Evolutionary conservation across 495 filamentous ascomycete genomes (phyloP).

Genomic region (Aspergillus saccharolyticus): DNA sequence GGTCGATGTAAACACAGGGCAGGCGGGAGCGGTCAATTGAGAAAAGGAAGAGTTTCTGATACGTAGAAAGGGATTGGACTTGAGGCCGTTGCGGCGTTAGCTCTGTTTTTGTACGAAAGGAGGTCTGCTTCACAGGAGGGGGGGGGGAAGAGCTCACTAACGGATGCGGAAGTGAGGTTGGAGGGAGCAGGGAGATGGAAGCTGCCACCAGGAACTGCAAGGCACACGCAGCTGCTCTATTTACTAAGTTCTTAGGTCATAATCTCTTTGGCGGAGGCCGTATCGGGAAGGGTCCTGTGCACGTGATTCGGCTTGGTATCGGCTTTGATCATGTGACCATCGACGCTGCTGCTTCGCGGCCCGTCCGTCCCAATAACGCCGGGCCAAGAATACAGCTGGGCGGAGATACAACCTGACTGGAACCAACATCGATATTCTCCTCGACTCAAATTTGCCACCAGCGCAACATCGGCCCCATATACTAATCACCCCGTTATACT

Average conservation of each 20-base stretch:
- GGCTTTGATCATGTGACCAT: conserved; percentile 2
- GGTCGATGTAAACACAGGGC: background rate
- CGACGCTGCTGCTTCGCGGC: background rate
- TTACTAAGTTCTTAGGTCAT: too few species aligned
- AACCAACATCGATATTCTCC: background rate
- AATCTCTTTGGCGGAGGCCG: too few species aligned
- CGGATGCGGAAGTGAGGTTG: conserved; percentile 26
- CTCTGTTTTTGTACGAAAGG: background rate
- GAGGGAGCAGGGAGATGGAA: background rate
- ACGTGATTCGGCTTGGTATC: conserved; percentile 9
- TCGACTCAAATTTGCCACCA: background rate
- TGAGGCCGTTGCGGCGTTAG: background rate
- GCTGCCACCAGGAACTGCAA: too few species aligned
- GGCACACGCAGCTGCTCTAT: too few species aligned
- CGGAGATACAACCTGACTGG: background rate
- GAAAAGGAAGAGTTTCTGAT: background rate
- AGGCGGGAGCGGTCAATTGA: background rate
- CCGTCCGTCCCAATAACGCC: conserved; percentile 1
- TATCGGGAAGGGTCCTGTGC: conserved; percentile 16
- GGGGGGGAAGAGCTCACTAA: conserved; percentile 17
- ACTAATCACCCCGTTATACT: background rate
- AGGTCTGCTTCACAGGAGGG: conserved; percentile 15
- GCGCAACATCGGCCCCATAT: conserved; percentile 11
- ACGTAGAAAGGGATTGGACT: too few species aligned
- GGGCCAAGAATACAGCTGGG: background rate